These are phyloP conservation scores for Torrubiella hemipterigena DNA, from an alignment of 2,329 filamentous ascomycete genomes.

Conservation along the genomic window DNA sequence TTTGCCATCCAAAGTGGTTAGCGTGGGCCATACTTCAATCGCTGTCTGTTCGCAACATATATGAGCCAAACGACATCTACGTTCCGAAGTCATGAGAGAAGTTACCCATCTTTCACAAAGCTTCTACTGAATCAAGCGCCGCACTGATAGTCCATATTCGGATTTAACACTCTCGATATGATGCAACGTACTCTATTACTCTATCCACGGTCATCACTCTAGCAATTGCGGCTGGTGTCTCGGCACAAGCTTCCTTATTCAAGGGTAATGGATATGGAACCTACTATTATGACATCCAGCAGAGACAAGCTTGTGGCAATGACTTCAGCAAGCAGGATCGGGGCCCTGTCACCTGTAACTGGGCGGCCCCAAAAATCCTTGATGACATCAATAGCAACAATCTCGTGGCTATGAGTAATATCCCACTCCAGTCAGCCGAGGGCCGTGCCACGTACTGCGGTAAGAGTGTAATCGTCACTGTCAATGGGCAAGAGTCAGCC, in stretches of 20 bases:
- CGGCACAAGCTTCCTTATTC: slow-evolving; percentile 1
- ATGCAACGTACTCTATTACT: too few relatives aligned
- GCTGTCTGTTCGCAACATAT: too few relatives aligned
- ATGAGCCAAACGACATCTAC: too few relatives aligned
- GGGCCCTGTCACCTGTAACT: slow-evolving; percentile 4
- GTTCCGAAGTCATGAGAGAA: too few relatives aligned
- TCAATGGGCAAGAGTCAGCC: slow-evolving; percentile 5
- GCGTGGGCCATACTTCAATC: too few relatives aligned
- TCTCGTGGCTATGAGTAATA: slow-evolving; percentile 10
- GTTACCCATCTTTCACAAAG: too few relatives aligned
- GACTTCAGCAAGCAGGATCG: slow-evolving; percentile 4
- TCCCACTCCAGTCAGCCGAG: slow-evolving; percentile 5
- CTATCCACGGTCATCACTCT: slow-evolving; percentile 1
- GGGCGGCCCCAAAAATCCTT: slow-evolving; percentile 2
- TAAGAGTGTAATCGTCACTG: slow-evolving; percentile 9
- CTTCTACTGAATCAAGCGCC: too few relatives aligned
- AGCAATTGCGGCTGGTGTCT: slow-evolving; percentile 1
- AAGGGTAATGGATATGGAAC: slow-evolving; percentile 5
- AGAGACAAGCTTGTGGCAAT: slow-evolving; percentile 1
- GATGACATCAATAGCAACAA: slow-evolving; percentile 8
- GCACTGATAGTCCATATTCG: too few relatives aligned
- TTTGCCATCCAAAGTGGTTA: too few relatives aligned
- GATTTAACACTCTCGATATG: too few relatives aligned
- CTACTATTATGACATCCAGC: slow-evolving; percentile 5
- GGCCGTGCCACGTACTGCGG: slow-evolving; percentile 9